Evolutionary conservation across 495 filamentous ascomycete genomes (phyloP).

Genomic region (Oidiodendron maius): DNA sequence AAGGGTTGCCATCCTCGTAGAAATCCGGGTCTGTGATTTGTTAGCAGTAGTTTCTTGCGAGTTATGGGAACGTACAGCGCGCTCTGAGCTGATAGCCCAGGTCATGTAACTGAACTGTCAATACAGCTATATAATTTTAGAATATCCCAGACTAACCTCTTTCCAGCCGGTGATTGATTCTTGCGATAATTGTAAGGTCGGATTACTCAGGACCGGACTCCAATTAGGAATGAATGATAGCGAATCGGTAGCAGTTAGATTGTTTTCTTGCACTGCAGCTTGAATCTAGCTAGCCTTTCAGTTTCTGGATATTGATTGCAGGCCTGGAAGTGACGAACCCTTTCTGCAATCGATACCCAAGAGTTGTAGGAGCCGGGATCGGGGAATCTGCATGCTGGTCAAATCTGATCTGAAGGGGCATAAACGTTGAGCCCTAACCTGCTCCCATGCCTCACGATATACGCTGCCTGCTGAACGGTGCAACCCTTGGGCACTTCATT

Average conservation of each 20-base stretch:
- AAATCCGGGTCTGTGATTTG: slow-evolving; percentile 41
- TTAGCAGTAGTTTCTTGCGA: not conserved
- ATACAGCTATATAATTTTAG: not conserved
- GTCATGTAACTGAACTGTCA: slow-evolving; percentile 20
- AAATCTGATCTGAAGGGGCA: not conserved
- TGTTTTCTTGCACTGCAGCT: slow-evolving; percentile 19
- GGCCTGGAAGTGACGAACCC: not conserved
- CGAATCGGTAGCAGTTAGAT: slow-evolving; percentile 34
- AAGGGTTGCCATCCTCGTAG: slow-evolving; percentile 46
- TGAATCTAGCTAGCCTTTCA: slow-evolving; percentile 29
- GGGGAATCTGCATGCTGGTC: slow-evolving; percentile 30
- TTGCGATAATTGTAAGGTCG: slow-evolving; percentile 40
- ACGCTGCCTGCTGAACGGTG: slow-evolving; percentile 47
- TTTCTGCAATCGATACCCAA: not conserved
- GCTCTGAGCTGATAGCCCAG: slow-evolving; percentile 30
- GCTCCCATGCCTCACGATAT: slow-evolving; percentile 49
- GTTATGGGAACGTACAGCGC: slow-evolving; percentile 3
- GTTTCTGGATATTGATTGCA: not conserved
- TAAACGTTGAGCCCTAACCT: slow-evolving; percentile 45
- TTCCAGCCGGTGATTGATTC: slow-evolving; percentile 50
- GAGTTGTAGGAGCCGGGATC: not conserved
- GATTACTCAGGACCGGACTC: slow-evolving; percentile 43
- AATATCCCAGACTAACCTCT: slow-evolving; percentile 29
- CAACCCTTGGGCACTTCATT: slow-evolving; percentile 43
- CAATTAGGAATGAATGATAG: slow-evolving; percentile 46